A percentile compares a stretch with the other conserved stretches of the same genome.
phyloP scores from a whole-genome alignment of 192 early-diverging fungal species.

The Backusella tarrabulga region DNA sequence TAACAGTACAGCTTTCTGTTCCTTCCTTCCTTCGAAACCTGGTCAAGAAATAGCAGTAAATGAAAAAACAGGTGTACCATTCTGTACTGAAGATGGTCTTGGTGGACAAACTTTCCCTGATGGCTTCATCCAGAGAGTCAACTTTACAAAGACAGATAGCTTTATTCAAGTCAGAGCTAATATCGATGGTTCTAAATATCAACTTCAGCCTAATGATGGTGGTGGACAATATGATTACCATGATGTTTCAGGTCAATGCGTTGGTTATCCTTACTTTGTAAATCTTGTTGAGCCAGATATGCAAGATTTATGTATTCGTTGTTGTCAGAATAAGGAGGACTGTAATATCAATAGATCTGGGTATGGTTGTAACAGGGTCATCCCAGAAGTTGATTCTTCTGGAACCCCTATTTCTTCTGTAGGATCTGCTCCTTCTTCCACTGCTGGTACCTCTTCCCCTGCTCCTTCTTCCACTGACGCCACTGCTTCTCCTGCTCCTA shows the following conservation, averaged over 20 bases:
- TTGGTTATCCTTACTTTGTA: conserved; percentile 33
- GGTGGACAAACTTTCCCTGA: conserved; percentile 39
- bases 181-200: conserved; percentile 42
- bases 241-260: conserved; percentile 17
- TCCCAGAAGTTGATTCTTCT: conserved; percentile 40
- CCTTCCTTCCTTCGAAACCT: conserved; percentile 37
- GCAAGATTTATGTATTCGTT: conserved; percentile 31
- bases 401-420: neutral
- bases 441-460: neutral
- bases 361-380: conserved; percentile 36
- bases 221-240: conserved; percentile 46
- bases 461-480: neutral
- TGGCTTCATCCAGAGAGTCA: conserved; percentile 44
- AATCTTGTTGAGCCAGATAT: conserved; percentile 34
- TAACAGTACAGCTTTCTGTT: conserved; percentile 18
- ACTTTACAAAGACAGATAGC: conserved; percentile 25
- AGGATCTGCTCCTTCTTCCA: neutral
- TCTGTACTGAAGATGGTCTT: conserved; percentile 36
- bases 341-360: conserved; percentile 29
- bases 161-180: conserved; percentile 51
- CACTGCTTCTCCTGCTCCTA: neutral
- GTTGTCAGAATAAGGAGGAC: conserved; percentile 25
- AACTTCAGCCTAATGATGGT: conserved; percentile 24
- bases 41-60: conserved; percentile 36
- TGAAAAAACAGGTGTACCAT: conserved; percentile 42